phyloP scores from a whole-genome alignment of 1,139 yeast species.

The Pichia sp. region DNA sequence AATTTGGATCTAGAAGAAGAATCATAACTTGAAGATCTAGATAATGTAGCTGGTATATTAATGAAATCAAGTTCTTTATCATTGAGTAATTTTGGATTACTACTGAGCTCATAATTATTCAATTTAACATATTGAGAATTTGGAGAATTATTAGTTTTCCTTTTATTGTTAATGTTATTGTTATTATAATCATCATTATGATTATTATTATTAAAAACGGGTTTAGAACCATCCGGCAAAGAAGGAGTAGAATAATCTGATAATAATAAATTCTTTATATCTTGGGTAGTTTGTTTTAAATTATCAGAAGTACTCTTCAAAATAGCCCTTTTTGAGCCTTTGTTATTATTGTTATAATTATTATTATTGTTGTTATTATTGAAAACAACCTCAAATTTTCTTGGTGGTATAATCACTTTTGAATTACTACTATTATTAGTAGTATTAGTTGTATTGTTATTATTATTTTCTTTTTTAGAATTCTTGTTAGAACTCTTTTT shows the following conservation, averaged over 20 bases:
- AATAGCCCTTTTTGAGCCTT: conserved; percentile 18
- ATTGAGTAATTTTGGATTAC: conserved; percentile 31
- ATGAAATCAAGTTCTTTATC: conserved; percentile 42
- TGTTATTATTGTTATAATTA: neutral
- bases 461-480: neutral
- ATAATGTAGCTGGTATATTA: conserved; percentile 9
- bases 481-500: neutral
- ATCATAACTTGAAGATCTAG: conserved; percentile 19
- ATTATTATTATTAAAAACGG: conserved; percentile 2
- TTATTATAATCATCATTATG: neutral
- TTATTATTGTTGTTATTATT: conserved; percentile 9
- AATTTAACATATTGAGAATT: neutral
- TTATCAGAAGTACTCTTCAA: conserved; percentile 21
- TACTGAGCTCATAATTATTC: neutral
- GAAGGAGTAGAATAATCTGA: neutral
- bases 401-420: conserved; percentile 22
- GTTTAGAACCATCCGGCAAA: conserved; percentile 1
- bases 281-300: conserved; percentile 20
- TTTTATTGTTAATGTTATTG: neutral
- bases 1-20: conserved; percentile 25
- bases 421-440: neutral
- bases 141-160: neutral
- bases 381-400: conserved; percentile 16
- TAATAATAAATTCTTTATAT: conserved; percentile 21
- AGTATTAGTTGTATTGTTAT: neutral